Evolutionary conservation across 208 protist genomes (phyloP).

Genomic region (Crithidia thermophila): DNA sequence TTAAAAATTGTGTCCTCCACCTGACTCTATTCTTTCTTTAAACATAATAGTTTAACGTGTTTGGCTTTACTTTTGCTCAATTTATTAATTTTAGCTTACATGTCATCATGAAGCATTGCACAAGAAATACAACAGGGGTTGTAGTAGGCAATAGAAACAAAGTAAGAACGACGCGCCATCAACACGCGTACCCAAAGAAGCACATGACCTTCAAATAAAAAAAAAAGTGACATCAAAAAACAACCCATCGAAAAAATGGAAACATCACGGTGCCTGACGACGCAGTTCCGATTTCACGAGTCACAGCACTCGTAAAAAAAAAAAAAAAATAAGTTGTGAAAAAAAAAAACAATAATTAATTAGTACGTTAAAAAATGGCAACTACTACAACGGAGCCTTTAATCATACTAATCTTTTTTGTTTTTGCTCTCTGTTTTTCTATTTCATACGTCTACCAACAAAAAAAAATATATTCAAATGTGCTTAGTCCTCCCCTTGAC

Average conservation of each 20-base stretch:
- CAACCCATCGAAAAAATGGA: background rate
- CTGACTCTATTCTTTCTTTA: no score
- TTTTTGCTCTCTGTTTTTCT: no score
- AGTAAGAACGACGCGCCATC: background rate
- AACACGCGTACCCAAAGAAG: background rate
- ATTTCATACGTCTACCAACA: no score
- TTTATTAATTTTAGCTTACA: no score
- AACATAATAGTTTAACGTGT: no score
- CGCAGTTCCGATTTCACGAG: background rate
- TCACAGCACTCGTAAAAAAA: background rate
- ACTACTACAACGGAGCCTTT: background rate
- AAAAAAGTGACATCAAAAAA: background rate
- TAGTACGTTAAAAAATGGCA: background rate
- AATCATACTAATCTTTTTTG: no score
- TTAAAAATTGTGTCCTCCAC: no score
- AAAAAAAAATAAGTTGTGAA: background rate
- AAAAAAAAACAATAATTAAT: constrained; percentile 6
- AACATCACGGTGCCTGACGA: no score
- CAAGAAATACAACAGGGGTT: no score
- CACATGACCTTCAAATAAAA: constrained; percentile 12
- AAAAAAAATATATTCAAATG: constrained; percentile 5
- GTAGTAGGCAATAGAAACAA: background rate
- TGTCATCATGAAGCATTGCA: no score
- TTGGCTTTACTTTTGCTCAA: no score
- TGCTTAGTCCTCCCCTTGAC: background rate